These are phyloP conservation scores for Boletus speciosus DNA, from an alignment of 768 basidiomycete species.

Conservation along the genomic window DNA sequence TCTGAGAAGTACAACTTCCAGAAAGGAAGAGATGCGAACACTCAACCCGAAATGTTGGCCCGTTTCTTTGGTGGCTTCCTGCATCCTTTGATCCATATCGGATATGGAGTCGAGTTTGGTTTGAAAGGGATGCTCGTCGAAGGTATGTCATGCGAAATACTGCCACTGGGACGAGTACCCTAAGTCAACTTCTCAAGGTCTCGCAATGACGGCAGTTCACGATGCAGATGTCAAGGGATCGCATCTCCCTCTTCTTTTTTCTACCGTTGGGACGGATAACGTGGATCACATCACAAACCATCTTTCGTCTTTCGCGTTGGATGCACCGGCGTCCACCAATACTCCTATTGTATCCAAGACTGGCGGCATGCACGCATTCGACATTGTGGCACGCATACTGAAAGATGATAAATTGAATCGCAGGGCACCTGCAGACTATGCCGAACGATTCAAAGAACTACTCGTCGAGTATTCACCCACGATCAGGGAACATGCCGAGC, in stretches of 20 bases:
- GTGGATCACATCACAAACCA: conserved; percentile 1
- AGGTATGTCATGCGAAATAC: conserved; percentile 35
- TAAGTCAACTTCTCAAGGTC: conserved; percentile 13
- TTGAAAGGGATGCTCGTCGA: conserved; percentile 60
- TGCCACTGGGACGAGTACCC: neutral
- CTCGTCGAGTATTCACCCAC: neutral
- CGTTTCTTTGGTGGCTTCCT: conserved; percentile 48
- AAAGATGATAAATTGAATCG: conserved; percentile 39
- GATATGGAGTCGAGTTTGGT: conserved; percentile 61
- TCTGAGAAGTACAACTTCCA: conserved; percentile 27
- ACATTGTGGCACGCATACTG: conserved; percentile 50
- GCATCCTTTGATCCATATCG: conserved; percentile 62
- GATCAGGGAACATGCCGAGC: conserved; percentile 24
- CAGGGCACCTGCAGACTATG: conserved; percentile 15
- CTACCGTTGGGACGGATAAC: neutral
- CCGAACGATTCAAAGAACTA: conserved; percentile 13
- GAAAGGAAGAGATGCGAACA: conserved; percentile 5
- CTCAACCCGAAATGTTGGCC: conserved; percentile 51
- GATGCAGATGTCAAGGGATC: conserved; percentile 39
- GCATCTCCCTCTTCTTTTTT: conserved; percentile 8
- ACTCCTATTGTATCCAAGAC: neutral
- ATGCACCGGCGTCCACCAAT: neutral
- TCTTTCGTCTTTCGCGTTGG: conserved; percentile 11
- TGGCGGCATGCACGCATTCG: conserved; percentile 36
- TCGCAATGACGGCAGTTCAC: conserved; percentile 23